These are phyloP conservation scores for Leccinum subgranulosum DNA, from an alignment of 768 basidiomycete genomes.

Conservation along the genomic window DNA sequence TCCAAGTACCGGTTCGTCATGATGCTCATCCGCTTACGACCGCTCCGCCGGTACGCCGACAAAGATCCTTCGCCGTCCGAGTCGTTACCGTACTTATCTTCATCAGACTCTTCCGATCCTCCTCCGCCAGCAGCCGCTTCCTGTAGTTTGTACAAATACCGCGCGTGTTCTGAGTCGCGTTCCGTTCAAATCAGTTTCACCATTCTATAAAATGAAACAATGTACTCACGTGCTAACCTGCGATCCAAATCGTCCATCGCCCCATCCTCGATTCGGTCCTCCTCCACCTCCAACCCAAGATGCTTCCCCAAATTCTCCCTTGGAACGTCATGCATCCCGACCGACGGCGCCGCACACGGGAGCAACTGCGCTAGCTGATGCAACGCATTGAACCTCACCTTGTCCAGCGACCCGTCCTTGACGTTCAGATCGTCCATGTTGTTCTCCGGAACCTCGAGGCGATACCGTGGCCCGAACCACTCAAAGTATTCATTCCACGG, in stretches of 20 bases:
- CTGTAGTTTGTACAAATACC: conserved; percentile 64
- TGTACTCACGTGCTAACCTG: conserved; percentile 60
- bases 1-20: conserved; percentile 59
- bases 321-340: conserved; percentile 81
- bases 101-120: too few species aligned
- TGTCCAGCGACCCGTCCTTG: conserved; percentile 74
- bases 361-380: conserved; percentile 54
- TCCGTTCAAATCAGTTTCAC: too few species aligned
- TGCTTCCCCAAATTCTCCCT: conserved; percentile 63
- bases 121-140: conserved; percentile 39
- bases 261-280: conserved; percentile 30
- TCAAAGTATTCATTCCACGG: conserved; percentile 92
- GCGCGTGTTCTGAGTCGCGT: too few species aligned
- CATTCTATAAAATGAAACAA: background rate
- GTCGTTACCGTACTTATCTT: conserved; percentile 39
- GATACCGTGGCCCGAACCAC: conserved; percentile 95
- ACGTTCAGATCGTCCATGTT: conserved; percentile 95
- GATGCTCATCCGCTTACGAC: conserved; percentile 64
- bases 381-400: conserved; percentile 64
- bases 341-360: conserved; percentile 73
- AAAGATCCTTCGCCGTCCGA: conserved; percentile 36
- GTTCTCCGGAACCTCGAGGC: conserved; percentile 85
- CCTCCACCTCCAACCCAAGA: conserved; percentile 54
- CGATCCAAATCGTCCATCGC: conserved; percentile 52
- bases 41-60: conserved; percentile 36